Evolutionary conservation across 2,329 filamentous ascomycete species (phyloP), one percentile per base, ranked within the genome.

Genomic region (Claviceps fusiformis): DNA sequence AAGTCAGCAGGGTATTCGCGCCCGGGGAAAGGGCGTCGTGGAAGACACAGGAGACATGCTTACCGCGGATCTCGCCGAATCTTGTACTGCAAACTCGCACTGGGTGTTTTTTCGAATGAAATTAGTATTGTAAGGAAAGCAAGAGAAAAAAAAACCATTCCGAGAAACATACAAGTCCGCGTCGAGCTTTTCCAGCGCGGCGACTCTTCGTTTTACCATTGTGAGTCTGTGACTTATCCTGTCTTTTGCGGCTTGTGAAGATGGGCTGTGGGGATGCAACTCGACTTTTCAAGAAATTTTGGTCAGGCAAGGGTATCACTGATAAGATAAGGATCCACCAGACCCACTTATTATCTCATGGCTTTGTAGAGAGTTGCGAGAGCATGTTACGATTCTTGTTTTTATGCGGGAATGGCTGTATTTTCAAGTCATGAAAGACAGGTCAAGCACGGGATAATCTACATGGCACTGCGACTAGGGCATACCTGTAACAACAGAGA

Each of bases 141-240:
- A 7, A 2, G 11, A 10, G 9, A 37, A 1, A 10, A 10, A 37
- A 37, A 10, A 10, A 8, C 39, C 43, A 2, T 31, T 8, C 4
- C 2, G 27, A 33, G 8, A 13, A 19, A 67, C 81, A 59, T 69
- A 86, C 79, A 95, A 76, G 71, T 95, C 89, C 39, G 90, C 91
- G 67, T 96, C 91, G 62, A 95, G 83, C 79, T 96, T 96, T 73
- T 96, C 91, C 70, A 96, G 83, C 58, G 91, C 91, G 55, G 87
- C 89, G 57, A 95, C 80, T 74, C 93, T 95, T 70, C 90, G 81
- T 73, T 95, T 95, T 57, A 83, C 87, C 83, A 89, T 93, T 48
- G 59, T 70, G 62, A 33, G 5, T 33, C 31, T 33, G 24, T 24
- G 24, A 24, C 13, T 33, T 39, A 6, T 47, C 5, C 27, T 13